Conservation (phyloP, 2,329 filamentous ascomycete species). For the Colletotrichum tabaci region DNA sequence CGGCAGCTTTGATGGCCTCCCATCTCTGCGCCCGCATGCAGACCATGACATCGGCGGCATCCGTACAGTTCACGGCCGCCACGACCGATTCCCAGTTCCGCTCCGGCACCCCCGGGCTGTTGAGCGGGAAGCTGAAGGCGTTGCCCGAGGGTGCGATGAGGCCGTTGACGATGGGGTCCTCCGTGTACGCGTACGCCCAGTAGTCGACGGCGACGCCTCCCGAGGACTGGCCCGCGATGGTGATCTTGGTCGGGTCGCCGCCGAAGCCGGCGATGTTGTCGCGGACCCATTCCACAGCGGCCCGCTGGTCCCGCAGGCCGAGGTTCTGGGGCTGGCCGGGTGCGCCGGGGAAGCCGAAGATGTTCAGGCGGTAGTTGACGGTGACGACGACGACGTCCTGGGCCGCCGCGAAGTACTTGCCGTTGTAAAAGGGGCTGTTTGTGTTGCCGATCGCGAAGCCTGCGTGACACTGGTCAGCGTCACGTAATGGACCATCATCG, state of each 20-base stretch:
- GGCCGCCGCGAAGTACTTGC: constrained; percentile 58
- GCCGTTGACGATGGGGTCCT: constrained; percentile 64
- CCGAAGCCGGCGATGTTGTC: constrained; percentile 63
- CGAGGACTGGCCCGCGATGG: constrained; percentile 61
- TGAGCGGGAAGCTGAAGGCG: constrained; percentile 61
- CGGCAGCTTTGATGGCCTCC: constrained; percentile 54
- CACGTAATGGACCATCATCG: background rate
- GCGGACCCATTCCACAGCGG: constrained; percentile 64
- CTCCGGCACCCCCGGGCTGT: constrained; percentile 51
- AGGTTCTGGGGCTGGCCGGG: constrained; percentile 55
- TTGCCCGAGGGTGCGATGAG: constrained; percentile 63
- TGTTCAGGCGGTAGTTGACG: constrained; percentile 62
- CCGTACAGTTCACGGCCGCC: constrained; percentile 50
- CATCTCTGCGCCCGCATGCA: constrained; percentile 57
- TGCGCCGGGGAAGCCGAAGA: constrained; percentile 59
- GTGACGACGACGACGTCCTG: constrained; percentile 63
- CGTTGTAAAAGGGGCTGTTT: constrained; percentile 57
- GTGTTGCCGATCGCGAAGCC: constrained; percentile 52
- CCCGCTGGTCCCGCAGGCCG: constrained; percentile 65
- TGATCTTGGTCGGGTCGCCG: constrained; percentile 58
- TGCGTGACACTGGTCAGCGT: background rate
- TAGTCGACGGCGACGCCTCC: constrained; percentile 59
- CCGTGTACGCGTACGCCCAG: constrained; percentile 63
- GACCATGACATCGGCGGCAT: constrained; percentile 47
- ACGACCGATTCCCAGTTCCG: constrained; percentile 61